A percentile compares a stretch with the other conserved stretches of the same genome.
Conservation (phyloP, 306 rosid genomes). For the Glycine tomentella region DNA sequence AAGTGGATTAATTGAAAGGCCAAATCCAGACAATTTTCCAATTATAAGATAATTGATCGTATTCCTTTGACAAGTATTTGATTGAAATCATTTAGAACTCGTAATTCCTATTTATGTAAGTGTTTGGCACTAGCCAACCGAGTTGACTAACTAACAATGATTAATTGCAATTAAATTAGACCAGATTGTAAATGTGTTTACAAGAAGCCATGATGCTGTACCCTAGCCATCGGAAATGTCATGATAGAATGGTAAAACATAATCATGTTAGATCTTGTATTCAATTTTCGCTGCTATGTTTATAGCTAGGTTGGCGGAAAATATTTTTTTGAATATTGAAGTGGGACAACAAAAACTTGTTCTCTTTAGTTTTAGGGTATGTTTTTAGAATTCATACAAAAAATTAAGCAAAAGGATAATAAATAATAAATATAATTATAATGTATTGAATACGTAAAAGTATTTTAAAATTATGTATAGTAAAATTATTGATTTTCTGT, state of each 20-base stretch:
- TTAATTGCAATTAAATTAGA: not conserved
- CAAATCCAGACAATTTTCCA: not conserved
- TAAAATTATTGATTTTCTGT: too few relatives aligned
- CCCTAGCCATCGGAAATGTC: not conserved
- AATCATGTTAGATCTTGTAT: not conserved
- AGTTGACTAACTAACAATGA: not conserved
- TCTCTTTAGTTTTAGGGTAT: too few relatives aligned
- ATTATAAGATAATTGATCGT: not conserved
- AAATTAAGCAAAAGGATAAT: too few relatives aligned
- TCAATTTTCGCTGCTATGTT: not conserved
- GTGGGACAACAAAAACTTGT: not conserved
- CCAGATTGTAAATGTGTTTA: not conserved
- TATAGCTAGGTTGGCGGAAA: too few relatives aligned
- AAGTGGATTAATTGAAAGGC: not conserved
- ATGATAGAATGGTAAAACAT: conserved; percentile 8
- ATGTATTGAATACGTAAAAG: too few relatives aligned
- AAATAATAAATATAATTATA: too few relatives aligned
- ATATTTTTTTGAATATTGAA: not conserved
- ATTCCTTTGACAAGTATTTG: not conserved
- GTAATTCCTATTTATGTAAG: too few relatives aligned
- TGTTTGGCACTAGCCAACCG: not conserved
- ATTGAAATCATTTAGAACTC: not conserved
- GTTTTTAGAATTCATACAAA: too few relatives aligned
- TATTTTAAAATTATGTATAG: too few relatives aligned
- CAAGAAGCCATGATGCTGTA: not conserved